Percentiles rank a stretch among this genome's conserved stretches.
These are phyloP conservation scores for Eutypa lata DNA, from an alignment of 2,329 filamentous ascomycete species.

Conservation along the genomic window DNA sequence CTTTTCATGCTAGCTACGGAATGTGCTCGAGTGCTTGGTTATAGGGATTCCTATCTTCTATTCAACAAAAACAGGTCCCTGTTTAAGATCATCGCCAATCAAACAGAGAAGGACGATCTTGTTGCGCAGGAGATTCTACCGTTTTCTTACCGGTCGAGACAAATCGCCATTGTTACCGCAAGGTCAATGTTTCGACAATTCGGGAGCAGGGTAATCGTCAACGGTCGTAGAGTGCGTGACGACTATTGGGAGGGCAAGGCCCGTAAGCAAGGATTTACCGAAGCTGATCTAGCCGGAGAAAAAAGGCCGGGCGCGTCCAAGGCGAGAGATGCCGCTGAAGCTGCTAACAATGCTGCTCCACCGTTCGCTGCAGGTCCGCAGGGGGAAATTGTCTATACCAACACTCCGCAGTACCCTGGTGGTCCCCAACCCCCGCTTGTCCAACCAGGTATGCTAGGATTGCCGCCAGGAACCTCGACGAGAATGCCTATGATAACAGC, in stretches of 20 bases:
- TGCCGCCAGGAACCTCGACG: conserved; percentile 60
- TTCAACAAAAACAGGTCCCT: conserved; percentile 98
- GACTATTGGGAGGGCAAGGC: conserved; percentile 99
- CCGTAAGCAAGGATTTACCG: conserved; percentile 94
- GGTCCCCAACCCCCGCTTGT: conserved; percentile 67
- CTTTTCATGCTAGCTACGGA: conserved; percentile 99
- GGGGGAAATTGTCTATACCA: conserved; percentile 86
- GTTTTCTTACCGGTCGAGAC: conserved; percentile 95
- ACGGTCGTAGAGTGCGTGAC: conserved; percentile 86
- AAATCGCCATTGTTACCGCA: conserved; percentile 97
- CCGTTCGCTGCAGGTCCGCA: conserved; percentile 63
- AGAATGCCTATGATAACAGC: conserved; percentile 83
- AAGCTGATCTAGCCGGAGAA: conserved; percentile 92
- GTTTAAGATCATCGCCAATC: conserved; percentile 95
- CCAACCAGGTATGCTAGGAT: conserved; percentile 69
- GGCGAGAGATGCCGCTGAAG: conserved; percentile 75
- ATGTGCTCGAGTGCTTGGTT: conserved; percentile 88
- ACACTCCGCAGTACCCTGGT: conserved; percentile 64
- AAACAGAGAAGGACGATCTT: conserved; percentile 93
- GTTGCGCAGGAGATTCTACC: conserved; percentile 93
- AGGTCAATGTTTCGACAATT: conserved; percentile 99
- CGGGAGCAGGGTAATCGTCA: conserved; percentile 86
- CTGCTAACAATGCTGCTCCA: conserved; percentile 60
- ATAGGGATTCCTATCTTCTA: conserved; percentile 94
- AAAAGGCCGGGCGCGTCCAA: conserved; percentile 92